phyloP scores from a whole-genome alignment of 2,329 filamentous ascomycete genomes.

The Fusarium caatingaense region DNA sequence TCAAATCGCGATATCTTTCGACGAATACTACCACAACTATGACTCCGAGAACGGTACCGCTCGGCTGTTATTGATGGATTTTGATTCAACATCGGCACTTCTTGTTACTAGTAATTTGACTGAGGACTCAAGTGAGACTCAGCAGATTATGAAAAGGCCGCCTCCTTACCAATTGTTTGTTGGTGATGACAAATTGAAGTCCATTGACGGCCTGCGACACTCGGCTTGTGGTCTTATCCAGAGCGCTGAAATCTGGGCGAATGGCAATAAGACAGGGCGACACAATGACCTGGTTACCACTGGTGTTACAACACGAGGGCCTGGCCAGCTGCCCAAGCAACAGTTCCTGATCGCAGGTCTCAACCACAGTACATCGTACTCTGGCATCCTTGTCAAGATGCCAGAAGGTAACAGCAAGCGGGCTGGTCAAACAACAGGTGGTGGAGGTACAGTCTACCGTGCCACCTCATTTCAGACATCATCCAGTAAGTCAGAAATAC shows the following conservation, averaged over 20 bases:
- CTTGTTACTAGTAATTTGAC: slow-evolving; percentile 83
- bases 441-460: slow-evolving; percentile 81
- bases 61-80: slow-evolving; percentile 83
- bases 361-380: slow-evolving; percentile 77
- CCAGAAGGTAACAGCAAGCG: slow-evolving; percentile 61
- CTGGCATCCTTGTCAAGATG: slow-evolving; percentile 74
- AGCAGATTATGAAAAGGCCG: slow-evolving; percentile 61
- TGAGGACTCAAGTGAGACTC: slow-evolving; percentile 63
- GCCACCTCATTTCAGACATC: slow-evolving; percentile 82
- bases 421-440: slow-evolving; percentile 63
- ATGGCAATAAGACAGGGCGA: slow-evolving; percentile 60
- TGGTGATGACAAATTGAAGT: slow-evolving; percentile 68
- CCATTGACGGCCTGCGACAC: slow-evolving; percentile 75
- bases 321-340: slow-evolving; percentile 78
- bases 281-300: slow-evolving; percentile 62
- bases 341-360: slow-evolving; percentile 87
- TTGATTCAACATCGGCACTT: slow-evolving; percentile 81
- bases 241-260: slow-evolving; percentile 71
- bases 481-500: slow-evolving; percentile 65
- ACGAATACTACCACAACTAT: slow-evolving; percentile 78
- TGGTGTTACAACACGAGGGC: slow-evolving; percentile 76
- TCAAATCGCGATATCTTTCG: slow-evolving; percentile 84
- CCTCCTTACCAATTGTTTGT: slow-evolving; percentile 84
- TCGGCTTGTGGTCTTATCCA: slow-evolving; percentile 85
- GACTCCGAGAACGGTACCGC: slow-evolving; percentile 53